Conservation (phyloP, 495 filamentous ascomycete species). For the Podospora sp. region DNA sequence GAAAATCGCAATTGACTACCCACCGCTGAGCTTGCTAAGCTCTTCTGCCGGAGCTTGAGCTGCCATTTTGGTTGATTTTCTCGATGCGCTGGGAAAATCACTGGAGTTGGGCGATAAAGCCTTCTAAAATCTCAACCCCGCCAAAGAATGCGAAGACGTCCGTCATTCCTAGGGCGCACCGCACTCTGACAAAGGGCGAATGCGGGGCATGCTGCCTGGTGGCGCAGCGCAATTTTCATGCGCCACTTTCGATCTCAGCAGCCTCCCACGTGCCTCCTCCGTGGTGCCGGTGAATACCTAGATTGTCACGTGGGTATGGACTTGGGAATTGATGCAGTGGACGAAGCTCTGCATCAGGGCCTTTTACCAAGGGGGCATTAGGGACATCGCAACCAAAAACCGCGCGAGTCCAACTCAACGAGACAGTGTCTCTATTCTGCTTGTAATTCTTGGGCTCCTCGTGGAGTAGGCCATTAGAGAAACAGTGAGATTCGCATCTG, state of each 20-base stretch:
- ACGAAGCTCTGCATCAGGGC: too few relatives aligned
- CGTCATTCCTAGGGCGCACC: background rate
- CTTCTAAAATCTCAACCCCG: background rate
- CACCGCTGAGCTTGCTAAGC: constrained; percentile 48
- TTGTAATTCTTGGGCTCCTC: too few relatives aligned
- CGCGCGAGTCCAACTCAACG: too few relatives aligned
- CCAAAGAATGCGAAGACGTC: background rate
- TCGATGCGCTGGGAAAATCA: background rate
- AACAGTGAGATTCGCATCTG: too few relatives aligned
- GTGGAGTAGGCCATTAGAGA: too few relatives aligned
- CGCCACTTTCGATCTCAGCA: background rate
- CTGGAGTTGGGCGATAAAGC: background rate
- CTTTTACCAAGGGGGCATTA: too few relatives aligned
- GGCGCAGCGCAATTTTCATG: background rate
- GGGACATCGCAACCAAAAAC: too few relatives aligned
- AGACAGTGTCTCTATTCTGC: too few relatives aligned
- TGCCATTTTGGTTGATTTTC: constrained; percentile 40
- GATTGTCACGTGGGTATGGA: too few relatives aligned
- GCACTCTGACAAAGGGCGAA: background rate
- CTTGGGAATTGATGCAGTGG: too few relatives aligned
- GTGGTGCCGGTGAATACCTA: too few relatives aligned
- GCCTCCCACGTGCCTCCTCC: too few relatives aligned
- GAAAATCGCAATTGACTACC: constrained; percentile 16
- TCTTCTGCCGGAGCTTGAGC: constrained; percentile 46
- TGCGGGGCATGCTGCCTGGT: background rate